A percentile compares a stretch with the other conserved stretches of the same genome.
phyloP scores from a whole-genome alignment of 805 yeast species.

The Pichia occidentalis region DNA sequence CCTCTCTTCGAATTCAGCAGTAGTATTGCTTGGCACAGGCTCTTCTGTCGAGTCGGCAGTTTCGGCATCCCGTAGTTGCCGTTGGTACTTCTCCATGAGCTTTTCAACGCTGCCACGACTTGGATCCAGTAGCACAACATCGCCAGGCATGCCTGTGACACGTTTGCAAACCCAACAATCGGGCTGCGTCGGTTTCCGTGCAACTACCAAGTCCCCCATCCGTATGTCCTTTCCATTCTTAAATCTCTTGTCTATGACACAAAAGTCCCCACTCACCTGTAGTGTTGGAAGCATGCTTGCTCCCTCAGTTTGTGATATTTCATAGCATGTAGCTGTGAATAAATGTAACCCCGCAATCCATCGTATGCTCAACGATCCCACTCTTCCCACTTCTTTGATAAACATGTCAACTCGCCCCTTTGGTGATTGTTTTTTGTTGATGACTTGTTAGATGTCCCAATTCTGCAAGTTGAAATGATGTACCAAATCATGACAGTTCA shows the following conservation, averaged over 20 bases:
- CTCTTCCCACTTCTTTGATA: slow-evolving; percentile 13
- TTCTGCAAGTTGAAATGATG: no score
- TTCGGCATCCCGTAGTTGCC: neutral
- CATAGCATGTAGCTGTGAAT: slow-evolving; percentile 21
- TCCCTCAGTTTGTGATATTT: slow-evolving; percentile 62
- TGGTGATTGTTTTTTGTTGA: no score
- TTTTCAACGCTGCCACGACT: slow-evolving; percentile 44
- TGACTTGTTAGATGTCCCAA: no score
- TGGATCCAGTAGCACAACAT: slow-evolving; percentile 75
- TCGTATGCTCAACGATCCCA: slow-evolving; percentile 38
- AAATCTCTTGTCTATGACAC: slow-evolving; percentile 62
- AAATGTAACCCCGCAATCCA: slow-evolving; percentile 65
- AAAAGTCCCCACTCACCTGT: slow-evolving; percentile 67
- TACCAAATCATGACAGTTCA: no score
- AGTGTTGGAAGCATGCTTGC: slow-evolving; percentile 95
- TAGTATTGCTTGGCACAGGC: no score
- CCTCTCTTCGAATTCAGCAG: neutral
- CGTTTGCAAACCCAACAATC: slow-evolving; percentile 83
- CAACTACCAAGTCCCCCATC: slow-evolving; percentile 85
- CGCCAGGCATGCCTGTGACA: slow-evolving; percentile 95
- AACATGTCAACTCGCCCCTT: neutral
- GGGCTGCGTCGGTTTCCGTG: slow-evolving; percentile 85
- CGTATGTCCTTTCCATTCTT: slow-evolving; percentile 57
- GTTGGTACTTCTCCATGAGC: slow-evolving; percentile 9
- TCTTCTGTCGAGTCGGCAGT: no score